Percentiles rank a stretch among this genome's conserved stretches.
Conservation (phyloP, 192 early-diverging fungal species). For the Entrophospora sp. region DNA sequence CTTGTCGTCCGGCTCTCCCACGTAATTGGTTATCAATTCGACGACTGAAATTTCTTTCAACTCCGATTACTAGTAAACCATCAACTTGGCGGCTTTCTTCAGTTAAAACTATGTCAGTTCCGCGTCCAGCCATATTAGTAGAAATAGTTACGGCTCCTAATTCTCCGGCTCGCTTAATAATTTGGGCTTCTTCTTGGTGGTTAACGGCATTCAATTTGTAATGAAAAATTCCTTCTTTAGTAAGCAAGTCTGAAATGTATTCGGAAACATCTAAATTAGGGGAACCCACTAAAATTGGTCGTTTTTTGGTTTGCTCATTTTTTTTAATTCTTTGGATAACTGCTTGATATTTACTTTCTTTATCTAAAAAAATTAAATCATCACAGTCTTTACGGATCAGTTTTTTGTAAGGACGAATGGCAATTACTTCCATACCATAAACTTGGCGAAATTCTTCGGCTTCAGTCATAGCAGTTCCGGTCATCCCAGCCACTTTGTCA, state of each 20-base stretch:
- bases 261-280: neutral
- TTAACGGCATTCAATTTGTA: constrained; percentile 2
- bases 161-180: neutral
- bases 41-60: neutral
- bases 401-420: neutral
- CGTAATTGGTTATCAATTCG: constrained; percentile 12
- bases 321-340: neutral
- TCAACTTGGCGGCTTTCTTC: neutral
- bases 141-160: neutral
- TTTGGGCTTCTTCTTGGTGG: neutral
- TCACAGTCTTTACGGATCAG: neutral
- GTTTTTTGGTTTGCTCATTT: constrained; percentile 1
- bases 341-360: constrained; percentile 2
- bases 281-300: neutral
- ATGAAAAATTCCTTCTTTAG: neutral
- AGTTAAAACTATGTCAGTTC: constrained; percentile 1
- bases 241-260: neutral
- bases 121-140: neutral
- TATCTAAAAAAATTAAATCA: constrained; percentile 4
- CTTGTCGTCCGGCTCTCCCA: neutral
- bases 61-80: neutral
- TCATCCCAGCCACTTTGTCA: neutral
- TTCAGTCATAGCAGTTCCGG: constrained; percentile 1
- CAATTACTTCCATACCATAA: neutral
- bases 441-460: constrained; percentile 1